Base-by-base conservation (phyloP, 441 rosid genomes). In the Lepidium campestre region DNA sequence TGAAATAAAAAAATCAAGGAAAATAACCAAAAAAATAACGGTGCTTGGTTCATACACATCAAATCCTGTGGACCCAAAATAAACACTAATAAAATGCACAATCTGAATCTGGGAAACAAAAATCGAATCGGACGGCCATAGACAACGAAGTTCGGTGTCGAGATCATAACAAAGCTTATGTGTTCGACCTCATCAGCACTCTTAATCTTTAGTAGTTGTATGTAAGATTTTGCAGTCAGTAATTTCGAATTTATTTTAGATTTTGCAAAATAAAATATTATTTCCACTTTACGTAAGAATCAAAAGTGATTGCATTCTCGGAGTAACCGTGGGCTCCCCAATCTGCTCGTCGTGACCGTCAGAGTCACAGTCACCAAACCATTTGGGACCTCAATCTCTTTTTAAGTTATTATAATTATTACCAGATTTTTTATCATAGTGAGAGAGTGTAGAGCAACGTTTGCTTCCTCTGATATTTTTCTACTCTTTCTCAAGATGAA, bases 401-500 rank as follows among this genome's bases (percentile, higher is more conserved):
- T 14, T 20, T 3, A 32, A 15, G 50, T 25, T 22, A 39, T 15
- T 57, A 39, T 36, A 36, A n/a, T 1, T 55, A 27, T 68, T 40
- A 52, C 18, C 10, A 54, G 39, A 70, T 53, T 22, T 62, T 29
- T 62, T 70, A 23, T 54, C 49, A 3, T 10, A n/a, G 40, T 12
- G 32, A 17, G 46, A 39, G 61, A 4, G 23, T 18, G 45, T 7
- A 46, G 20, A 50, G 29, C 37, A 47, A 39, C 36, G 3, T 2
- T n/a, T 27, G 36, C 49, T 46, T 60, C 63, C 31, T 22, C 40
- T 37, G 44, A 54, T 35, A 54, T 35, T 68, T 57, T 31, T 10
- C 35, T 36, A 6, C 35, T 27, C 48, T 65, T 53, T 57, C 53
- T 60, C 23, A 13, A 48, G 54, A 86, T 90, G 97, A 81, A 80